phyloP scores from a whole-genome alignment of 306 rosid species.

The Adenanthera pavonina region DNA sequence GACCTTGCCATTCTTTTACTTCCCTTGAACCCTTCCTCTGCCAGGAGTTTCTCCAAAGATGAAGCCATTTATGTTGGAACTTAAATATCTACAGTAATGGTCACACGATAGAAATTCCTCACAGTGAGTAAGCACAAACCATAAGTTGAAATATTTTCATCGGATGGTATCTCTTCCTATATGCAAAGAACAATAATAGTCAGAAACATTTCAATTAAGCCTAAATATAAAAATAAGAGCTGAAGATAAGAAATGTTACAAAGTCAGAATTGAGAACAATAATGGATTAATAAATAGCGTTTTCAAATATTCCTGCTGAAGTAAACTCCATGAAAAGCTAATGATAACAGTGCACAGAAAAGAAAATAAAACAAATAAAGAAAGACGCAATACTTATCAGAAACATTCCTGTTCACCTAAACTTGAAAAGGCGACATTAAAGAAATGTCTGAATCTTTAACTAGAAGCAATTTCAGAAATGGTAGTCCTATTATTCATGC shows the following conservation, averaged over 20 bases:
- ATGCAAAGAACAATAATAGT: constrained; percentile 7
- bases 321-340: neutral
- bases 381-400: neutral
- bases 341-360: neutral
- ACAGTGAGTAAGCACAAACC: constrained; percentile 1
- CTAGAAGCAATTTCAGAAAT: neutral
- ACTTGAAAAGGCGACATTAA: neutral
- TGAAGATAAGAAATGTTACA: constrained; percentile 7
- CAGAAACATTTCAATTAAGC: constrained; percentile 11
- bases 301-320: neutral
- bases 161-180: constrained; percentile 11
- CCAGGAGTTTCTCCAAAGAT: constrained; percentile 81
- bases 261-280: neutral
- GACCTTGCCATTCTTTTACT: constrained; percentile 53
- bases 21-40: constrained; percentile 81
- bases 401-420: neutral
- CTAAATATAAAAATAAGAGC: neutral
- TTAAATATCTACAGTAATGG: neutral
- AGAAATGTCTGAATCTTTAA: neutral
- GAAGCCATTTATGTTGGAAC: constrained; percentile 61
- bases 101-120: constrained; percentile 18
- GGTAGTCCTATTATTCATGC: neutral
- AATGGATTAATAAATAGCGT: neutral
- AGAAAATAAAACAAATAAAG: neutral
- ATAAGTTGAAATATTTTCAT: neutral